These are phyloP conservation scores for Lumnitzera littorea DNA, from an alignment of 345 rosid species.

Conservation along the genomic window DNA sequence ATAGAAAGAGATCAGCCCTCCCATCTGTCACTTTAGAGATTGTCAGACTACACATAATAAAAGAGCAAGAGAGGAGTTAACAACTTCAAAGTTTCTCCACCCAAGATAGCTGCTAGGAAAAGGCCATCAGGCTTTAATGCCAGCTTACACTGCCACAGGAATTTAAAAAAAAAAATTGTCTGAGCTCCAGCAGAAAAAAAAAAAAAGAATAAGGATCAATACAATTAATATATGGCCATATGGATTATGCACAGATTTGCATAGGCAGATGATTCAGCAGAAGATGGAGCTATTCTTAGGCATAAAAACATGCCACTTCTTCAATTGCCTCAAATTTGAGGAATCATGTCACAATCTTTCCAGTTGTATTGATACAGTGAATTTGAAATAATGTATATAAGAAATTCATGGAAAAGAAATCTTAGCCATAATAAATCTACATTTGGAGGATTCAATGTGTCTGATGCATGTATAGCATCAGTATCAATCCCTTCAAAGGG, in stretches of 20 bases:
- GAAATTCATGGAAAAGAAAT: no score
- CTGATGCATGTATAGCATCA: no score
- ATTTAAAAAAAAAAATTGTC: conserved; percentile 16
- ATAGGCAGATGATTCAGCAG: background rate
- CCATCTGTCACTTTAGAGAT: background rate
- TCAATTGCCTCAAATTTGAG: no score
- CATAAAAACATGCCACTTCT: no score
- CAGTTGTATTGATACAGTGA: no score
- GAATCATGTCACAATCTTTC: no score
- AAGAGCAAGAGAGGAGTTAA: conserved; percentile 12
- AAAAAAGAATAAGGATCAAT: background rate
- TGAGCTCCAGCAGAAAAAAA: background rate
- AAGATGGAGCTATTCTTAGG: no score
- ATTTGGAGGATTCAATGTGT: no score
- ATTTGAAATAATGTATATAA: no score
- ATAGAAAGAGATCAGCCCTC: conserved; percentile 2
- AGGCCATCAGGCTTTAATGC: conserved; percentile 99
- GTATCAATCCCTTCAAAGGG: no score
- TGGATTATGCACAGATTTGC: background rate
- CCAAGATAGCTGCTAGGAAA: conserved; percentile 95
- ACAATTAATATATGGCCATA: background rate
- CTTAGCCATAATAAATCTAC: no score
- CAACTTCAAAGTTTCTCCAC: conserved; percentile 97
- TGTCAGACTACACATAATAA: background rate
- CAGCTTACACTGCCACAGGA: conserved; percentile 63